phyloP scores from a whole-genome alignment of 768 basidiomycete species.

The Podaxis sp. region DNA sequence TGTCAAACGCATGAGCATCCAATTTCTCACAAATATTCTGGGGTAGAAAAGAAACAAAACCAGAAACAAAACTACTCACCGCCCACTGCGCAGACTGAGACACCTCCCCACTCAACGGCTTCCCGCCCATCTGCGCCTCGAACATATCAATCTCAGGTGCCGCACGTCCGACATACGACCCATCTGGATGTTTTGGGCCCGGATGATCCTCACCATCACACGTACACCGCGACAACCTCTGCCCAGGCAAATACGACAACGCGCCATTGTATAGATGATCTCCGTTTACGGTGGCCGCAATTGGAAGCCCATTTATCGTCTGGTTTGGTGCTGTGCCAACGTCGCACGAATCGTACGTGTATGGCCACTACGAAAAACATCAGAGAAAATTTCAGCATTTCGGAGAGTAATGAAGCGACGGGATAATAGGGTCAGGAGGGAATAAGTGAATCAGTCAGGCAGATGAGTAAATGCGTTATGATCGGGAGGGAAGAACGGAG shows the following conservation, averaged over 20 bases:
- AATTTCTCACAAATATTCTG: constrained; percentile 9
- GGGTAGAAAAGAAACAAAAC: constrained; percentile 9
- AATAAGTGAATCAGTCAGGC: background rate
- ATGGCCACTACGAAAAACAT: constrained; percentile 60
- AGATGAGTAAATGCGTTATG: background rate
- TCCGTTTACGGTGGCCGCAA: constrained; percentile 58
- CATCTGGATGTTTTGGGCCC: constrained; percentile 70
- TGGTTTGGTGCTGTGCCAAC: constrained; percentile 82
- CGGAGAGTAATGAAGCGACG: background rate
- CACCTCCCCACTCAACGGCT: constrained; percentile 56
- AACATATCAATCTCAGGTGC: constrained; percentile 90
- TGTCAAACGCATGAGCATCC: background rate
- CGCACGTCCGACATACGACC: constrained; percentile 71
- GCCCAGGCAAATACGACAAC: constrained; percentile 74
- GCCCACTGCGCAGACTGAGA: constrained; percentile 83
- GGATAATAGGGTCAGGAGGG: background rate
- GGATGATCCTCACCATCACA: constrained; percentile 79
- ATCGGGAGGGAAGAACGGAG: constrained; percentile 5
- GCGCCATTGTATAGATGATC: constrained; percentile 36
- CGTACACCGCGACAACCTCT: constrained; percentile 79
- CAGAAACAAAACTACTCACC: constrained; percentile 34
- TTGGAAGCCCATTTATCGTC: constrained; percentile 62
- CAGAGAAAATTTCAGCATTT: constrained; percentile 4
- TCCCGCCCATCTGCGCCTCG: constrained; percentile 64
- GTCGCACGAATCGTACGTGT: constrained; percentile 78